phyloP scores from a whole-genome alignment of 1,284 basidiomycete species.

The Heterobasidion parviporum region DNA sequence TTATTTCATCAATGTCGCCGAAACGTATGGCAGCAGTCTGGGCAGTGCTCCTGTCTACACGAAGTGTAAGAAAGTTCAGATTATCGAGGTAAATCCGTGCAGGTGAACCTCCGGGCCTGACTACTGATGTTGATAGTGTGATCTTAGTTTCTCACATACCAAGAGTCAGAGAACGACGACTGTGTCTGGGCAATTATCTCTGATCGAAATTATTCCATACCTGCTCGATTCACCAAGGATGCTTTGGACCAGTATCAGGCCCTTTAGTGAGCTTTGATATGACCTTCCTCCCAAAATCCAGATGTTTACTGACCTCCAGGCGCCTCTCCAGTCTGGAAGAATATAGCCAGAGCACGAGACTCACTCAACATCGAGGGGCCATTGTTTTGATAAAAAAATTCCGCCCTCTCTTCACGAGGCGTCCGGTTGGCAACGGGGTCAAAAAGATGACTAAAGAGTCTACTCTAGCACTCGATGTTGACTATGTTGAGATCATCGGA shows the following conservation, averaged over 20 bases:
- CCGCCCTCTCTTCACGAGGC: conserved; percentile 36
- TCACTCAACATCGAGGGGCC: conserved; percentile 25
- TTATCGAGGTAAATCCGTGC: conserved; percentile 35
- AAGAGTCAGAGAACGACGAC: conserved; percentile 20
- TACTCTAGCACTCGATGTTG: conserved; percentile 41
- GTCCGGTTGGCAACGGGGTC: conserved; percentile 29
- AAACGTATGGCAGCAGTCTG: conserved; percentile 38
- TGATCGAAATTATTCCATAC: conserved; percentile 29
- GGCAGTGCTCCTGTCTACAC: conserved; percentile 21
- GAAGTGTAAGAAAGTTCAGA: conserved; percentile 40
- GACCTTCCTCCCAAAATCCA: background rate
- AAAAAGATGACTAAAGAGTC: conserved; percentile 24
- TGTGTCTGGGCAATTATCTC: conserved; percentile 39
- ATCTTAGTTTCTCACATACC: conserved; percentile 24
- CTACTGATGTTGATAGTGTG: background rate
- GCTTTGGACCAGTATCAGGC: conserved; percentile 23
- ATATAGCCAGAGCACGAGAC: conserved; percentile 11
- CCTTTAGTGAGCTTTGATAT: conserved; percentile 15
- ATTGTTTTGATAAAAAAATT: conserved; percentile 33
- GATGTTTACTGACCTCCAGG: background rate
- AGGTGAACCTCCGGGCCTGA: background rate
- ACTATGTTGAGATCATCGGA: conserved; percentile 27
- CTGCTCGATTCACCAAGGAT: conserved; percentile 30
- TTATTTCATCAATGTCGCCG: conserved; percentile 39
- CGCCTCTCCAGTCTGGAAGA: conserved; percentile 7